Base-by-base conservation (phyloP, 805 yeast genomes). In the Wickerhamiella domercqiae region DNA sequence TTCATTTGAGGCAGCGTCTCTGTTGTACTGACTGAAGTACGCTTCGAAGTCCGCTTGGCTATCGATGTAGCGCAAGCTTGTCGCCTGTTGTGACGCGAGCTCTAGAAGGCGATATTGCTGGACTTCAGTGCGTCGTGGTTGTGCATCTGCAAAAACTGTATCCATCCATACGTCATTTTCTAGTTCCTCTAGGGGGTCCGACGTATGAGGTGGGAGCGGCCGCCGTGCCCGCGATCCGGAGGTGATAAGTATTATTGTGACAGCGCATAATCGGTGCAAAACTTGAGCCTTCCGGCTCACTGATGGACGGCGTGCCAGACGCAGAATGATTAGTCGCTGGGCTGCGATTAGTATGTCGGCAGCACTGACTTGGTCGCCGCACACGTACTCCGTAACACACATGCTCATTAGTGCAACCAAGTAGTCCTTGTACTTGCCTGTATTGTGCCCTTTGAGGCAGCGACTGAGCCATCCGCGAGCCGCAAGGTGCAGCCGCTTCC, bases 261-360 rank as follows among this genome's bases (percentile, higher is more conserved):
- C 75, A 48, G 80, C 74, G 51, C 78, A 80, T 39, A 82, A 77
- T 29, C 93, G 62, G 54, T 83, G 94, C 38, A 83, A 59, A 21
- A 78, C 69, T 39, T 73, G 64, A 1, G 94, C 93, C 55, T 82
- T 82, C 16, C 79, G 66, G 0, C 86, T 75, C 17, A 82, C 56
- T 43, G 69, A 71, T 47, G 75, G 71, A 51, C 83, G 71, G 37
- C 63, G 66, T 32, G 61, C 61, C 75, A 77, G 75, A 49, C 87
- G 72, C 46, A 73, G 68, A 24, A 71, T 70, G 19, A 83, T 76
- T 39, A 80, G 75, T 39, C 68, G 70, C 43, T 81, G 87, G 59
- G 93, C 79, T 48, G 83, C 72, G 38, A 73, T 70, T 38, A 83
- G 63, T 57, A 81, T 81, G 86, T 80, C 79, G 1, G 87, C 74